Base-by-base conservation (phyloP, 2,329 filamentous ascomycete species). In the Nigrospora sphaerica region DNA sequence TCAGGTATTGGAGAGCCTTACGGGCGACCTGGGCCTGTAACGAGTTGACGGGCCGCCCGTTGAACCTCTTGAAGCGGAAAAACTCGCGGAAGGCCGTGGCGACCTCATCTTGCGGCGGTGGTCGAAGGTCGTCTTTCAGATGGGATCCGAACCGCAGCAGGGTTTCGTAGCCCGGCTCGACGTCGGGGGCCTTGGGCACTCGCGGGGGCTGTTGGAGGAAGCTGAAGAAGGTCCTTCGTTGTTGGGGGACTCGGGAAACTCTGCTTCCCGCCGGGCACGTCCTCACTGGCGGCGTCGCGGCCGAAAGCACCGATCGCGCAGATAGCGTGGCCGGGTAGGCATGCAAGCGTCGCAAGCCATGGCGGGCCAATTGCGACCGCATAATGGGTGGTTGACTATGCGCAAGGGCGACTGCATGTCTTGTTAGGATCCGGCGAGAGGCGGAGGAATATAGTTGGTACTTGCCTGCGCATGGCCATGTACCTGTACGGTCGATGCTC, bases 131-230 rank as follows among this genome's bases (percentile, higher is more conserved):
- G 46, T 86, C 76, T 44, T 77, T 73, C 54, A 83, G 69, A 49
- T 80, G 77, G 54, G 79, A 78, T 44, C 78, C 71, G 62, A 88
- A 77, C 48, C 86, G 77, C 56, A 86, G 77, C 68, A 95, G 79
- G 14, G 76, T 77, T 52, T 81, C 80, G 57, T 90, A 78, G 45
- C 89, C 90, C 1, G 80, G 85, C 57, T 82, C 86, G 49, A 83
- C 70, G 55, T 82, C 75, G 43, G 82, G 72, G 18, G 80, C 72
- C 61, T 81, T 83, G 38, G 82, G 65, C 47, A 77, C 69, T 48
- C 79, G 73, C 16, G 80, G 75, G 4, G 79, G 68, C 55, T 81
- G 80, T 51, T 72, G 62, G 54, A 86, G 77, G 40, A 89, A 68
- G 23, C 75, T 74, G 56, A 90, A 74, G 48, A 91, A 81, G 4